These are phyloP conservation scores for Sanghuangporus sanghuang DNA, from an alignment of 1,284 basidiomycete genomes.

Conservation along the genomic window DNA sequence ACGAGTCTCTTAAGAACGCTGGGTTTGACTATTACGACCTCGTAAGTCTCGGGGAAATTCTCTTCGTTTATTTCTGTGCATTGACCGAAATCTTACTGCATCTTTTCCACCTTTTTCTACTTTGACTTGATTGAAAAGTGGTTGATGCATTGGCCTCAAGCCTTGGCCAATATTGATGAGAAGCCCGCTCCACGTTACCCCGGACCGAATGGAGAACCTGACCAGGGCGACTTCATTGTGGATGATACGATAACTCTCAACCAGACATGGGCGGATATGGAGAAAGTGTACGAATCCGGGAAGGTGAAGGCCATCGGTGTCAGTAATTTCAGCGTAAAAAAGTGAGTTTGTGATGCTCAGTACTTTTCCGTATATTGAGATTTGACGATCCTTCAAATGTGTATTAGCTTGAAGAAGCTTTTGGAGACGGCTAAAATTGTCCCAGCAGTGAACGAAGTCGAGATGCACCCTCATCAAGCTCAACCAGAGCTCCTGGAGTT, in stretches of 20 bases:
- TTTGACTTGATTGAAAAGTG: slow-evolving; percentile 13
- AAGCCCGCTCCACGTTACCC: slow-evolving; percentile 11
- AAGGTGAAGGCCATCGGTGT: slow-evolving; percentile 44
- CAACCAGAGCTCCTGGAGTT: slow-evolving; percentile 33
- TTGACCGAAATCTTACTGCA: not conserved
- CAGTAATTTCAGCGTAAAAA: slow-evolving; percentile 18
- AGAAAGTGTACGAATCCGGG: slow-evolving; percentile 35
- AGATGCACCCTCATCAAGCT: slow-evolving; percentile 35
- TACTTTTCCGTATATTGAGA: no score
- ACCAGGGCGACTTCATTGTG: slow-evolving; percentile 26
- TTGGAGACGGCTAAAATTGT: slow-evolving; percentile 32
- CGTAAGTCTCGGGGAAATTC: slow-evolving; percentile 9
- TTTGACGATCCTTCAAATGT: not conserved
- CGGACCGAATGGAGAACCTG: slow-evolving; percentile 20
- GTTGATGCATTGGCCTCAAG: slow-evolving; percentile 22
- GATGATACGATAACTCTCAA: slow-evolving; percentile 37
- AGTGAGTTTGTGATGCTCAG: not conserved
- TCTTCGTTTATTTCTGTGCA: not conserved
- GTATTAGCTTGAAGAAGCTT: slow-evolving; percentile 20
- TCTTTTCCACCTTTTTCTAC: not conserved
- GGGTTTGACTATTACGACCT: slow-evolving; percentile 21
- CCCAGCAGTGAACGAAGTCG: slow-evolving; percentile 42
- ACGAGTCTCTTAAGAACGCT: slow-evolving; percentile 18
- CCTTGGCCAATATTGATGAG: slow-evolving; percentile 16
- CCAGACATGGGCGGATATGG: slow-evolving; percentile 51